Conservation (phyloP, 2,329 filamentous ascomycete species). For the Cladophialophora yegresii region DNA sequence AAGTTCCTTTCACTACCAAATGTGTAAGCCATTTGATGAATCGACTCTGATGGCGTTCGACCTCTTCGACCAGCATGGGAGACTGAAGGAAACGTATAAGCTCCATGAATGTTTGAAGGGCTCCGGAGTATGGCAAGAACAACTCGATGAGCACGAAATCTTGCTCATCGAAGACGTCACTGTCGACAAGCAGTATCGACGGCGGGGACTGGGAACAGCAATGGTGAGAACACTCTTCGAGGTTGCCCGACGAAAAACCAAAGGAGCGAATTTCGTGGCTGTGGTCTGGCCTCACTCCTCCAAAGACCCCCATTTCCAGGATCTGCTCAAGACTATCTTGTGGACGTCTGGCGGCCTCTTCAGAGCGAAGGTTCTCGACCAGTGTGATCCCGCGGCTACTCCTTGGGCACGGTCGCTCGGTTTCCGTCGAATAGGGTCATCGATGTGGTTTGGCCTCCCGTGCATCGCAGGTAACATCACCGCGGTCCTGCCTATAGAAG, state of each 20-base stretch:
- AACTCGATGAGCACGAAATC: conserved; percentile 38
- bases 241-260: background rate
- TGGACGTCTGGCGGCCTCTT: background rate
- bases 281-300: conserved; percentile 11
- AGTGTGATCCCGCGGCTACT: conserved; percentile 22
- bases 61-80: conserved; percentile 45
- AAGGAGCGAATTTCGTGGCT: background rate
- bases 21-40: conserved; percentile 34
- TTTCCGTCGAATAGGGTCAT: conserved; percentile 42
- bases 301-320: conserved; percentile 6
- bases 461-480: conserved; percentile 14
- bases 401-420: conserved; percentile 39
- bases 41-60: conserved; percentile 41
- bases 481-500: background rate
- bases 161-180: conserved; percentile 38
- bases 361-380: conserved; percentile 13
- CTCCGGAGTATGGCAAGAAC: conserved; percentile 36
- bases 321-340: conserved; percentile 6
- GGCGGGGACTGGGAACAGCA: conserved; percentile 40
- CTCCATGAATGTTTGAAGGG: conserved; percentile 38
- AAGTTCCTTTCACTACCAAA: background rate
- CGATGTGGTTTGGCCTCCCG: conserved; percentile 39
- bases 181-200: conserved; percentile 34
- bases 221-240: conserved; percentile 40
- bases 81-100: conserved; percentile 40